Percentiles rank a stretch among this genome's conserved stretches.
phyloP scores from a whole-genome alignment of 148 eudicot genomes.

The Amaranthus palmeri region DNA sequence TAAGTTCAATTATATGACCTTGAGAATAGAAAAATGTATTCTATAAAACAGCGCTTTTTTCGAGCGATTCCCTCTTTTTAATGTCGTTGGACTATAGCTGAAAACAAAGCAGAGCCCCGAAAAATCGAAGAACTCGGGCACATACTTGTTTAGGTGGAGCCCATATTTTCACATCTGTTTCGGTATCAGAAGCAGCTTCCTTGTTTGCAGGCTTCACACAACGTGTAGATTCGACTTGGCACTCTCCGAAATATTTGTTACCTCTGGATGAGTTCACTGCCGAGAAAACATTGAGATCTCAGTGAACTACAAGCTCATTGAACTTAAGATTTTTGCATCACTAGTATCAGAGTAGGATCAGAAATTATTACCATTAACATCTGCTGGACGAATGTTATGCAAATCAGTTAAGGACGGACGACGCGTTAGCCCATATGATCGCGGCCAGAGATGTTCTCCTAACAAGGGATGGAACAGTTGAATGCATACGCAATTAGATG shows the following conservation, averaged over 20 bases:
- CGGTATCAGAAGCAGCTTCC: slow-evolving; percentile 58
- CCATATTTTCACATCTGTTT: slow-evolving; percentile 45
- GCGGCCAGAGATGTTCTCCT: slow-evolving; percentile 69
- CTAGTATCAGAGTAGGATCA: slow-evolving; percentile 2
- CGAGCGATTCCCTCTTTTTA: not conserved
- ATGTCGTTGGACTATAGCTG: not conserved
- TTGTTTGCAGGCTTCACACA: slow-evolving; percentile 48
- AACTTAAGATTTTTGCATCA: not conserved
- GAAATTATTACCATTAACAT: slow-evolving; percentile 40
- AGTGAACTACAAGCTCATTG: slow-evolving; percentile 2
- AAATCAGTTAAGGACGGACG: slow-evolving; percentile 46
- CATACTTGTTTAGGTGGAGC: slow-evolving; percentile 46
- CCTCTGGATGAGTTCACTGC: slow-evolving; percentile 59
- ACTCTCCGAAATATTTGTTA: slow-evolving; percentile 55
- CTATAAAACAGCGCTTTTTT: not conserved
- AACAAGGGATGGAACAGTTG: not conserved
- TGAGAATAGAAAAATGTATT: no score
- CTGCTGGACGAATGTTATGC: slow-evolving; percentile 60
- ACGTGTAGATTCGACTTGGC: slow-evolving; percentile 24
- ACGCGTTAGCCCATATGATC: slow-evolving; percentile 41
- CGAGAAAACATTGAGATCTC: slow-evolving; percentile 4
- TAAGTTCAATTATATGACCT: no score
- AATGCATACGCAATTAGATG: not conserved
- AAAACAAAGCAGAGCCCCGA: not conserved
- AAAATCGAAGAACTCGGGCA: not conserved